Base-by-base conservation (phyloP, 495 filamentous ascomycete genomes). In the Cudoniella acicularis region DNA sequence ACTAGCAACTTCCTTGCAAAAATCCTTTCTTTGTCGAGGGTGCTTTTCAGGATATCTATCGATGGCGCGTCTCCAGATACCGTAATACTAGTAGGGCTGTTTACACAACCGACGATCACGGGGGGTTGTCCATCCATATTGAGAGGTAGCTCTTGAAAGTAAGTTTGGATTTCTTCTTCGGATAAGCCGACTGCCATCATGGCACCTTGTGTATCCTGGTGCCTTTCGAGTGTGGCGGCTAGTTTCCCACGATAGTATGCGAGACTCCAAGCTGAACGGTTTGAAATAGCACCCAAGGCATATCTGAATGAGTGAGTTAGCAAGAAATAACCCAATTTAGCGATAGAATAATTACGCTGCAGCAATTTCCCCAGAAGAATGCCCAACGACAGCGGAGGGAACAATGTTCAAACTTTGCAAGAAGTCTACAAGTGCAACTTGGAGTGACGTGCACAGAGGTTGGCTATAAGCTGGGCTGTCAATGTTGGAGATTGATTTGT, bases 301-400 rank as follows among this genome's bases (percentile, higher is more conserved):
- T 79, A 48, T 20, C 45, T 48, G 73, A 0, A 48, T 9, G 18
- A 8, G 36, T n/a, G n/a, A 41, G 36, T 9, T 41, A 41, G 16
- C 8, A 16, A 9, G 8, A 9, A 16, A 16, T 41, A 16, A 16
- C 9, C 16, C 8, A 41, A 8, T 16, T 41, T 8, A 41, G 16
- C 16, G 9, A 41, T 16, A 16, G 9, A 8, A 11, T 48, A 75
- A 72, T 50, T 79, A 80, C 1, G 79, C 78, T 8, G 79, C 80
- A 20, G 72, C 77, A 60, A 87, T 87, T 63, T 87, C 84, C 11
- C 84, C 84, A 64, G 79, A 83, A 2, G 84, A 87, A 67, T 87
- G 84, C 10, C 84, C 84, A 4, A 83, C 74, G 0, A 85, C 81
- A 26, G 77, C 76, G 0, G 67, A 65, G 0, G 83, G 83, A 11